Conservation (phyloP, 2,329 filamentous ascomycete genomes). For the Colletotrichum musae region DNA sequence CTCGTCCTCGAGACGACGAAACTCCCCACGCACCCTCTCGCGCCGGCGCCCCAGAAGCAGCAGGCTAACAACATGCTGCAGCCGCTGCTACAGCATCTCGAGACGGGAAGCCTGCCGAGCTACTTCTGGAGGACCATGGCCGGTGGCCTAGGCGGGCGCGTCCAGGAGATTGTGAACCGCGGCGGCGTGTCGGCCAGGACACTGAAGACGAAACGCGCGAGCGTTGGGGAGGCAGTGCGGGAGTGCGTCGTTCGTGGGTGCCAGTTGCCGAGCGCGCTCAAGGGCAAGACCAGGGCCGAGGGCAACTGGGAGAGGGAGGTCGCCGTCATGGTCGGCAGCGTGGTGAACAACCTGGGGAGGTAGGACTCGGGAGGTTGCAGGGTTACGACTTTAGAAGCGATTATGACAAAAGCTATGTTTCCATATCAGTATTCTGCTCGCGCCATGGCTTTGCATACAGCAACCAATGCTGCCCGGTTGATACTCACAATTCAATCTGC, state of each 20-base stretch:
- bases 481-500: too few relatives aligned
- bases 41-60: constrained; percentile 58
- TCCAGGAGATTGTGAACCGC: constrained; percentile 86
- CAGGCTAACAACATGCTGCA: constrained; percentile 71
- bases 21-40: constrained; percentile 77
- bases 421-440: not conserved
- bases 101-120: constrained; percentile 87
- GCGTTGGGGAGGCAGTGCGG: constrained; percentile 81
- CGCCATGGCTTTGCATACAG: too few relatives aligned
- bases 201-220: constrained; percentile 80
- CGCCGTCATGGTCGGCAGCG: constrained; percentile 92
- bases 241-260: constrained; percentile 88
- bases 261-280: constrained; percentile 73
- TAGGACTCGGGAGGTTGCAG: constrained; percentile 41
- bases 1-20: constrained; percentile 79
- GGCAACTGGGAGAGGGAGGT: constrained; percentile 88
- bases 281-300: constrained; percentile 59
- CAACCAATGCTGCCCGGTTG: too few relatives aligned
- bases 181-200: constrained; percentile 89
- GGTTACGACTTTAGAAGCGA: constrained; percentile 1
- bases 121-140: constrained; percentile 97
- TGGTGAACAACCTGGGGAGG: constrained; percentile 72
- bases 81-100: constrained; percentile 81
- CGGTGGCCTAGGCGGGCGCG: constrained; percentile 79
- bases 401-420: not conserved